A percentile compares a stretch with the other conserved stretches of the same genome.
Evolutionary conservation across 148 eudicot genomes (phyloP).

Genomic region (Nepenthes mirabilis): DNA sequence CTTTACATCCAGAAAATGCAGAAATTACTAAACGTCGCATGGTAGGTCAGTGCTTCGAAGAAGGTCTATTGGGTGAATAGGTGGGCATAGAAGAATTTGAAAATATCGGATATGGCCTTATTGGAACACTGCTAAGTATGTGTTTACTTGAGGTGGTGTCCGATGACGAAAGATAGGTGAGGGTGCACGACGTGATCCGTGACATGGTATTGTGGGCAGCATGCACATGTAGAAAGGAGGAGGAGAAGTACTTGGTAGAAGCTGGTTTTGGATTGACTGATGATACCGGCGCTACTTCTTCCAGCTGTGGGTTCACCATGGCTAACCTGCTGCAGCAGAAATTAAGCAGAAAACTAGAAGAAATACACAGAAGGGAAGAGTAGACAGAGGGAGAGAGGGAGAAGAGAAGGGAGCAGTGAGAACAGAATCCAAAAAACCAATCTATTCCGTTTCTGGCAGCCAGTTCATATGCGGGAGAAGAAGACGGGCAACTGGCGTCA

Average conservation of each 20-base stretch:
- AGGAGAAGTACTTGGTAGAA: slow-evolving; percentile 7
- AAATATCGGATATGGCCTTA: slow-evolving; percentile 20
- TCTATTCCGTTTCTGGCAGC: too few species aligned
- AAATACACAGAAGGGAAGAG: too few species aligned
- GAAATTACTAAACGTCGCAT: slow-evolving; percentile 29
- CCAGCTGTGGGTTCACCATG: not conserved
- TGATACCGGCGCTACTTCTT: too few species aligned
- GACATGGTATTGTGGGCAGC: slow-evolving; percentile 25
- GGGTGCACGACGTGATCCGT: slow-evolving; percentile 38
- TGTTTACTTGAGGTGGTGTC: slow-evolving; percentile 20
- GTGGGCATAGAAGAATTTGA: slow-evolving; percentile 9
- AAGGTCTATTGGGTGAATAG: slow-evolving; percentile 20
- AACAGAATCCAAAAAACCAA: too few species aligned
- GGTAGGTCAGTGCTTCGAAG: slow-evolving; percentile 32
- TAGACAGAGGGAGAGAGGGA: too few species aligned
- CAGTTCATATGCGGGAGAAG: too few species aligned
- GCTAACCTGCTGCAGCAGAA: too few species aligned
- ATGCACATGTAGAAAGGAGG: slow-evolving; percentile 4
- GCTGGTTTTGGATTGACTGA: slow-evolving; percentile 7
- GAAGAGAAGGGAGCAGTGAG: too few species aligned
- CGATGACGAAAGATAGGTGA: slow-evolving; percentile 18
- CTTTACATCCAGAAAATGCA: slow-evolving; percentile 32
- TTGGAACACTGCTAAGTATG: slow-evolving; percentile 10
- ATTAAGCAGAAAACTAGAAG: too few species aligned
- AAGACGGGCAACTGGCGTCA: too few species aligned